These are phyloP conservation scores for Pontederia paniculata DNA, from an alignment of 176 grass and related monocot species.

Conservation along the genomic window DNA sequence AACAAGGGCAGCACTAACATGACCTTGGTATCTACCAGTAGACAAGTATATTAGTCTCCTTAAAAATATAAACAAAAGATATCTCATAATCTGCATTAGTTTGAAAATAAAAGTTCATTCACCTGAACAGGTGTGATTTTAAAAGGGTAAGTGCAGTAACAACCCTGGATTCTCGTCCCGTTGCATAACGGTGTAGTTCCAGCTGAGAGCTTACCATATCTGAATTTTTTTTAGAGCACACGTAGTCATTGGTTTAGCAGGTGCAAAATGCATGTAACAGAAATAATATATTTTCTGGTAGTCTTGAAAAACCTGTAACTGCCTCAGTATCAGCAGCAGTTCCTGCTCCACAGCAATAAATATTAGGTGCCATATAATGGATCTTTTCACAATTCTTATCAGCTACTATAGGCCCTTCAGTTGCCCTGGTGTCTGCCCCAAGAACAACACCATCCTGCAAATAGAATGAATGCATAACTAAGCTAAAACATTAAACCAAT, in stretches of 20 bases:
- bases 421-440: conserved; percentile 86
- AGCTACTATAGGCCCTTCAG: conserved; percentile 91
- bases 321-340: conserved; percentile 84
- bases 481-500: background rate
- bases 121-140: conserved; percentile 93
- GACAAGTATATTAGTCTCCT: background rate
- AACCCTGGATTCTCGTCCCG: conserved; percentile 82
- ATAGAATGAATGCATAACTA: background rate
- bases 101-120: conserved; percentile 3
- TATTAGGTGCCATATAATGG: conserved; percentile 88
- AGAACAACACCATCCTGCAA: conserved; percentile 92
- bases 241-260: conserved; percentile 1
- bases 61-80: no score
- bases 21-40: conserved; percentile 57
- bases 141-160: conserved; percentile 76
- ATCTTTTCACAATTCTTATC: conserved; percentile 97
- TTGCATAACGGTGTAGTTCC: conserved; percentile 88
- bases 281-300: background rate
- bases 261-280: background rate
- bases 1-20: conserved; percentile 86
- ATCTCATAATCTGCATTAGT: no score
- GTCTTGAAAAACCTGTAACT: conserved; percentile 38
- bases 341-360: conserved; percentile 88
- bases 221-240: conserved; percentile 7
- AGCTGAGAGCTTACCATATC: conserved; percentile 97